These are phyloP conservation scores for Hydnomerulius pinastri DNA, from an alignment of 768 basidiomycete genomes.

Conservation along the genomic window DNA sequence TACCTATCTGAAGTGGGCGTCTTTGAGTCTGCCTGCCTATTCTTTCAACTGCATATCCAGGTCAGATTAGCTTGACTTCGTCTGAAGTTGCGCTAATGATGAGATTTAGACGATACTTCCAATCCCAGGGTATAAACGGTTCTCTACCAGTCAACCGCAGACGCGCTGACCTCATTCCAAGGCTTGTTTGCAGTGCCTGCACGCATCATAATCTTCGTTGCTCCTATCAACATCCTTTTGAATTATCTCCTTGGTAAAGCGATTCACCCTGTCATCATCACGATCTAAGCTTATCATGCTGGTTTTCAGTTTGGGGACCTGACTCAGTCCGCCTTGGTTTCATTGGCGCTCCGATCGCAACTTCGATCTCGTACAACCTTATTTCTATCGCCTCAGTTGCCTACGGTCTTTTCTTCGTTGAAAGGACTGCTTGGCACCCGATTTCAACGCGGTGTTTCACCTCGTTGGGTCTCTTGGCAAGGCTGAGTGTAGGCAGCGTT, in stretches of 20 bases:
- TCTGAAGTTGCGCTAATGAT: not conserved
- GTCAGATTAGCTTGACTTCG: slow-evolving; percentile 15
- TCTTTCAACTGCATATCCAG: slow-evolving; percentile 55
- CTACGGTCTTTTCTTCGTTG: slow-evolving; percentile 64
- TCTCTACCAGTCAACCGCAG: not conserved
- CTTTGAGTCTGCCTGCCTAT: slow-evolving; percentile 77
- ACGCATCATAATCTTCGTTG: slow-evolving; percentile 73
- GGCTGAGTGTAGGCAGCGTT: slow-evolving; percentile 80
- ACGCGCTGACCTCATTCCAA: slow-evolving; percentile 21
- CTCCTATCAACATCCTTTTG: slow-evolving; percentile 80
- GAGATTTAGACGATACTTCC: slow-evolving; percentile 44
- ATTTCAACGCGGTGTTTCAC: slow-evolving; percentile 65
- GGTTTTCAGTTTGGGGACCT: slow-evolving; percentile 73
- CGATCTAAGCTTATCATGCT: not conserved
- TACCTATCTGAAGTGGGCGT: slow-evolving; percentile 71
- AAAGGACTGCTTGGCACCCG: slow-evolving; percentile 79
- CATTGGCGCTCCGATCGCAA: slow-evolving; percentile 86
- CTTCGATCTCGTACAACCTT: slow-evolving; percentile 82
- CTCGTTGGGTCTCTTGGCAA: slow-evolving; percentile 64
- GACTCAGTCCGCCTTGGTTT: slow-evolving; percentile 75
- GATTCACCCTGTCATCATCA: not conserved
- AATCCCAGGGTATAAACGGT: slow-evolving; percentile 64
- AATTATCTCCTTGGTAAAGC: slow-evolving; percentile 78
- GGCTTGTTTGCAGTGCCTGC: slow-evolving; percentile 83
- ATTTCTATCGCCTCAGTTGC: slow-evolving; percentile 58